phyloP scores from a whole-genome alignment of 257 asterid genomes.

The Ocimum tenuiflorum region DNA sequence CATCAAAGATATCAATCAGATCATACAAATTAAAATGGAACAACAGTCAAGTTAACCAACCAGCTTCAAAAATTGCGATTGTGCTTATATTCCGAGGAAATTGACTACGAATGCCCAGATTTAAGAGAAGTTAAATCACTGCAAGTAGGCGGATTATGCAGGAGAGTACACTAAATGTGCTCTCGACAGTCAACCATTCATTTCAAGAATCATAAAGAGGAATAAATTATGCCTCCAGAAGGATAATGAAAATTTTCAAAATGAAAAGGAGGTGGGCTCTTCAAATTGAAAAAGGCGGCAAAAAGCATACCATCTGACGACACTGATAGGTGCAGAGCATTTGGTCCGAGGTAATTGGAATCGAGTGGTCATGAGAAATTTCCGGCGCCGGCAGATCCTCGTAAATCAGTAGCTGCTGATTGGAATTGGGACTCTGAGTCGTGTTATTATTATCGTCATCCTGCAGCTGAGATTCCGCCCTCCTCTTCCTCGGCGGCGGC shows the following conservation, averaged over 20 bases:
- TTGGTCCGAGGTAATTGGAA: slow-evolving; percentile 54
- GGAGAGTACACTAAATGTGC: neutral
- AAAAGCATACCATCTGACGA: slow-evolving; percentile 74
- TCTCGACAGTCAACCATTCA: neutral
- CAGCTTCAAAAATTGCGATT: neutral
- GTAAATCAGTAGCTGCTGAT: slow-evolving; percentile 48
- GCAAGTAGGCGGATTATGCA: neutral
- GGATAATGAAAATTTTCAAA: neutral
- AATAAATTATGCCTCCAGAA: too few species aligned
- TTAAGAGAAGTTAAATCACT: neutral
- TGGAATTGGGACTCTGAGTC: slow-evolving; percentile 51
- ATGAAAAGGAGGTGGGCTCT: neutral
- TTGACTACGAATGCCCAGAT: neutral
- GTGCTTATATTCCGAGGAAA: neutral
- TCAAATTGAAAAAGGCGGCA: slow-evolving; percentile 2
- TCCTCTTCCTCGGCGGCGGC: slow-evolving; percentile 74
- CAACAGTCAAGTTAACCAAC: slow-evolving; percentile 9
- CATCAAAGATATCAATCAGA: slow-evolving; percentile 12
- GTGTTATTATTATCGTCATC: slow-evolving; percentile 28
- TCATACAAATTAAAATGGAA: slow-evolving; percentile 3
- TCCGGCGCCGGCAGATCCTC: slow-evolving; percentile 63
- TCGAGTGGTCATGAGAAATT: slow-evolving; percentile 40
- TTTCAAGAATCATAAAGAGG: neutral
- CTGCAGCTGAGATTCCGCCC: slow-evolving; percentile 47
- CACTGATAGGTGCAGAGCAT: slow-evolving; percentile 97